These are phyloP conservation scores for Actinomucor elegans DNA, from an alignment of 371 early-diverging fungal genomes.

Conservation along the genomic window DNA sequence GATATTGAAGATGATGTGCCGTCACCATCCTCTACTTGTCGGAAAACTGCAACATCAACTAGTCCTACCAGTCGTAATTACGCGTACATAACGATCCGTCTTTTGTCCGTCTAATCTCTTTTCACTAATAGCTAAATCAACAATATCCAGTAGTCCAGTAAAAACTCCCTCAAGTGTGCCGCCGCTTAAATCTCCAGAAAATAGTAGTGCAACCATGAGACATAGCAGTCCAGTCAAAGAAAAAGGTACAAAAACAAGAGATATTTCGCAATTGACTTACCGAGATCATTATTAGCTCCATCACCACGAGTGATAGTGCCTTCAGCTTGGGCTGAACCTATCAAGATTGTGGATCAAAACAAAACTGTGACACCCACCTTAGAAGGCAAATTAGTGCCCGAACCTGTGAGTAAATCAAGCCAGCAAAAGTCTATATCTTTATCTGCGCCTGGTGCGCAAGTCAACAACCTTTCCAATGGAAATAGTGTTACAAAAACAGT, in stretches of 20 bases:
- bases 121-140: conserved; percentile 10
- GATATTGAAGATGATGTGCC: conserved; percentile 9
- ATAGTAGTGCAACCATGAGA: neutral
- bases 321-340: conserved; percentile 28
- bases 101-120: neutral
- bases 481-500: conserved; percentile 50
- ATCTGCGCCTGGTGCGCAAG: conserved; percentile 23
- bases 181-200: conserved; percentile 7
- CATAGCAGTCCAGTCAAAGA: conserved; percentile 19
- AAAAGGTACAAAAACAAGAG: no score
- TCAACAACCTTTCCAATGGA: conserved; percentile 56
- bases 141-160: conserved; percentile 8
- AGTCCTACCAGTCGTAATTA: conserved; percentile 15
- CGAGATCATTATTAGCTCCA: conserved; percentile 4
- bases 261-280: neutral
- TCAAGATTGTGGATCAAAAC: conserved; percentile 22
- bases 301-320: conserved; percentile 13
- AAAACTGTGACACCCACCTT: conserved; percentile 8
- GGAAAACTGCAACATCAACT: conserved; percentile 3
- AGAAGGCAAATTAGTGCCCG: conserved; percentile 5
- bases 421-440: conserved; percentile 24
- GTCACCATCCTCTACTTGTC: neutral
- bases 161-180: conserved; percentile 12
- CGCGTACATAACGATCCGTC: neutral
- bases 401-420: conserved; percentile 18